A percentile compares a stretch with the other conserved stretches of the same genome.
Evolutionary conservation across 768 basidiomycete species (phyloP).

Genomic region (Pulveroboletus ravenelii): DNA sequence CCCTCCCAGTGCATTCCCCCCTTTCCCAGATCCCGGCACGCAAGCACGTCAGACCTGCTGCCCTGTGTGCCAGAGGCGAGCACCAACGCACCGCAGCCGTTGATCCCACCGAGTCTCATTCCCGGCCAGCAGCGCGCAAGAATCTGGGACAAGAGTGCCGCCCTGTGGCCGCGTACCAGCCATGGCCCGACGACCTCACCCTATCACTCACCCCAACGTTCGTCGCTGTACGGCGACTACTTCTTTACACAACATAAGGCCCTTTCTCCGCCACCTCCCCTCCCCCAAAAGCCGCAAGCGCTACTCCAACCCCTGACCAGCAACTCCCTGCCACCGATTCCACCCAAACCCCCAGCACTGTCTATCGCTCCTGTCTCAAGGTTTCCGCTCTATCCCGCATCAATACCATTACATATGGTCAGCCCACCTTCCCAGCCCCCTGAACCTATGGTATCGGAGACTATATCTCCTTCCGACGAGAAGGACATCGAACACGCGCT

Average conservation of each 20-base stretch:
- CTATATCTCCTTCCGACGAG: constrained; percentile 33
- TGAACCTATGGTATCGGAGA: constrained; percentile 1
- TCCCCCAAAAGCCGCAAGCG: constrained; percentile 28
- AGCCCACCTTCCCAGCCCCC: constrained; percentile 5
- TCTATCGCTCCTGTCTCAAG: constrained; percentile 16
- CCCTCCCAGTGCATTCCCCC: constrained; percentile 3
- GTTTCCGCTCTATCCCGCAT: constrained; percentile 32
- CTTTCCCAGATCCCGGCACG: constrained; percentile 18
- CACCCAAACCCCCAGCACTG: constrained; percentile 34
- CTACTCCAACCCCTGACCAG: constrained; percentile 30
- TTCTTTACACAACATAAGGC: constrained; percentile 12
- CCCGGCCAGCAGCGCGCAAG: constrained; percentile 21
- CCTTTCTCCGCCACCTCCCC: constrained; percentile 26
- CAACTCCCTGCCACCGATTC: constrained; percentile 34
- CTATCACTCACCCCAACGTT: constrained; percentile 9
- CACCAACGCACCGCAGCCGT: constrained; percentile 1
- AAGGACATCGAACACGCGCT: constrained; percentile 47
- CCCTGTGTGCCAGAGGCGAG: constrained; percentile 1
- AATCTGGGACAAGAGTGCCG: constrained; percentile 15
- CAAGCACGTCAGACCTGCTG: constrained; percentile 15
- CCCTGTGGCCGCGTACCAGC: constrained; percentile 12
- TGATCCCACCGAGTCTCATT: constrained; percentile 24
- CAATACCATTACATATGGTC: constrained; percentile 21
- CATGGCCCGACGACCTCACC: constrained; percentile 4
- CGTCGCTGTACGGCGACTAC: constrained; percentile 29